Percentiles rank a stretch among this genome's conserved stretches.
phyloP scores from a whole-genome alignment of 108 stramenopile genomes.

The Nitzschia putrida region DNA sequence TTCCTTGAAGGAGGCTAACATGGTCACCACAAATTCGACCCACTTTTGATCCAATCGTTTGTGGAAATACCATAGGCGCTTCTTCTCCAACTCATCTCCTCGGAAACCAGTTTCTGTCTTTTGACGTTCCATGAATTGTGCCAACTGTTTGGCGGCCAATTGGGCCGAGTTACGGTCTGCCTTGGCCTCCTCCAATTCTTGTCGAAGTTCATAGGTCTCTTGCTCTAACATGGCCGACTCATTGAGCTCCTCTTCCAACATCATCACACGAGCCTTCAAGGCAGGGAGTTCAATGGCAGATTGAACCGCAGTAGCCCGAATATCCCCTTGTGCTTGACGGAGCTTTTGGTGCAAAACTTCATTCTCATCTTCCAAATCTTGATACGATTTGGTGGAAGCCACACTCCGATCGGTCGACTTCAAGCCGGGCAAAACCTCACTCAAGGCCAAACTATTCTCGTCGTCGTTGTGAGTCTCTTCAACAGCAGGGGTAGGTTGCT shows the following conservation, averaged over 20 bases:
- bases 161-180: constrained; percentile 38
- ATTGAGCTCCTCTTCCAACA: constrained; percentile 32
- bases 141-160: constrained; percentile 31
- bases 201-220: constrained; percentile 29
- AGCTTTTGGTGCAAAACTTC: constrained; percentile 11
- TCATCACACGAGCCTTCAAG: constrained; percentile 29
- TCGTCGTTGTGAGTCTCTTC: neutral
- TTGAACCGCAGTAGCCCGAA: constrained; percentile 22
- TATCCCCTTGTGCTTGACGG: constrained; percentile 28
- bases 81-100: constrained; percentile 33
- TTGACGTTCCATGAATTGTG: constrained; percentile 39
- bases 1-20: constrained; percentile 41
- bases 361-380: constrained; percentile 36
- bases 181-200: constrained; percentile 36
- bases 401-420: neutral
- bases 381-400: constrained; percentile 14
- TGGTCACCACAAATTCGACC: constrained; percentile 39
- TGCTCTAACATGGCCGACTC: constrained; percentile 20
- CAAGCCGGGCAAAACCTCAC: constrained; percentile 15
- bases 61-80: constrained; percentile 19
- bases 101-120: constrained; percentile 27
- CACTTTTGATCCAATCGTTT: constrained; percentile 37
- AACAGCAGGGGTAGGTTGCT: neutral
- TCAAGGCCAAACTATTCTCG: constrained; percentile 11
- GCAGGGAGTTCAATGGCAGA: constrained; percentile 45